A percentile compares a stretch with the other conserved stretches of the same genome.
phyloP scores from a whole-genome alignment of 352 stramenopile species.

The Phytophthora citrophthora region DNA sequence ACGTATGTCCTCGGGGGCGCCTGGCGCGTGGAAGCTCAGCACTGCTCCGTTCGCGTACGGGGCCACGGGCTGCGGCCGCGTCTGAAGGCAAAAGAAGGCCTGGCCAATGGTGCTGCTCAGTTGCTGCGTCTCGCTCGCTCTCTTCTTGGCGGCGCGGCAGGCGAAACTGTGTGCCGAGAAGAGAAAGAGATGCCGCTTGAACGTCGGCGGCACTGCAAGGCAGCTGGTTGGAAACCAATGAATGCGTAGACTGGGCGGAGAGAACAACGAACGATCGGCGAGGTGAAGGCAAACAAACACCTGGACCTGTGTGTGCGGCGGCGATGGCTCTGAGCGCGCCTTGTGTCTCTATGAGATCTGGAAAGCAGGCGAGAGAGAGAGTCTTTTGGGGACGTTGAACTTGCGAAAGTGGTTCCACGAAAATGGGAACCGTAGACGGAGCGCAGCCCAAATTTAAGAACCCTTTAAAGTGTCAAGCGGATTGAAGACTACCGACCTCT shows the following conservation, averaged over 20 bases:
- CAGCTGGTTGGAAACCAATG: conserved; percentile 27
- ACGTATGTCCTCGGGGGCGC: conserved; percentile 21
- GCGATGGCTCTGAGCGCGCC: neutral
- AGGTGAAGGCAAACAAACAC: conserved; percentile 2
- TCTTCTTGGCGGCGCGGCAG: conserved; percentile 32
- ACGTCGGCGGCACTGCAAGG: conserved; percentile 3
- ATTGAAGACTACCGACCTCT: neutral
- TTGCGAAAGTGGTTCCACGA: conserved; percentile 3
- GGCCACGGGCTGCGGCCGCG: conserved; percentile 38
- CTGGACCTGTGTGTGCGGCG: neutral
- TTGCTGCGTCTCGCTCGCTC: conserved; percentile 29
- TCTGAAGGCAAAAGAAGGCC: conserved; percentile 63
- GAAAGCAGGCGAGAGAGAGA: neutral
- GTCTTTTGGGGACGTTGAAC: conserved; percentile 13
- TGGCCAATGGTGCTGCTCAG: conserved; percentile 57
- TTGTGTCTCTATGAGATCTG: neutral
- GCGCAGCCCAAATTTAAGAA: neutral
- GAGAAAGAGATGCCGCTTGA: conserved; percentile 3
- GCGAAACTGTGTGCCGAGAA: conserved; percentile 19
- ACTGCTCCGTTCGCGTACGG: conserved; percentile 31
- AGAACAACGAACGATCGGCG: conserved; percentile 24
- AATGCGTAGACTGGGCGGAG: conserved; percentile 26
- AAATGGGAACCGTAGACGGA: conserved; percentile 19
- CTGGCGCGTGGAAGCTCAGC: conserved; percentile 27
- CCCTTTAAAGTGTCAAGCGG: no score